Conservation (phyloP, 768 basidiomycete genomes). For the Ephemerocybe angulata region DNA sequence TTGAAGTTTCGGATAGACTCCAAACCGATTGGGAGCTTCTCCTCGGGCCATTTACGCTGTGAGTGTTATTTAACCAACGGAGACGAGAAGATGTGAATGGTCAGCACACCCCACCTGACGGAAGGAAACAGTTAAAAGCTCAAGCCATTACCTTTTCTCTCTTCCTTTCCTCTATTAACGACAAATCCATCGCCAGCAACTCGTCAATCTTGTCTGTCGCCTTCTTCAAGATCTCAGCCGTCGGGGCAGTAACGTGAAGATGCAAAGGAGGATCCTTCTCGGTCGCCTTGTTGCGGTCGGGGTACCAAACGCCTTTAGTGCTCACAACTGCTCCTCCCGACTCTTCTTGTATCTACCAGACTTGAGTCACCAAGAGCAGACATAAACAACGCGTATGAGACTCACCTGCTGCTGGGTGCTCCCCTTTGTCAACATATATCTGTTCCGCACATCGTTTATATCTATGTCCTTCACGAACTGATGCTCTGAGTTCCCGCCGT, state of each 20-base stretch:
- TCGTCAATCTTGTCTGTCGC: slow-evolving; percentile 75
- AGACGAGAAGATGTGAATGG: not conserved
- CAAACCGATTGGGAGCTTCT: slow-evolving; percentile 85
- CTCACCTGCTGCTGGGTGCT: slow-evolving; percentile 87
- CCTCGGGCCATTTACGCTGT: slow-evolving; percentile 97
- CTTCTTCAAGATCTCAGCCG: slow-evolving; percentile 59
- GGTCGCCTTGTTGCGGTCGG: slow-evolving; percentile 85
- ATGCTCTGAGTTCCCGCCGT: slow-evolving; percentile 53
- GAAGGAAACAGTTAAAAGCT: not conserved
- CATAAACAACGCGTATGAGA: not conserved
- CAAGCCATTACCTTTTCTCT: slow-evolving; percentile 54
- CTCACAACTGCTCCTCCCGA: slow-evolving; percentile 83
- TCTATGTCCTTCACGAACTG: slow-evolving; percentile 91
- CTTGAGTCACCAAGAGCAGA: not conserved
- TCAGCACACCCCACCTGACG: not conserved
- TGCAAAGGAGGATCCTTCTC: slow-evolving; percentile 93
- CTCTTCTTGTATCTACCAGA: slow-evolving; percentile 75
- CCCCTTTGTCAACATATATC: slow-evolving; percentile 92
- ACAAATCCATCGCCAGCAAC: slow-evolving; percentile 66
- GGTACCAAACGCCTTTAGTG: slow-evolving; percentile 96
- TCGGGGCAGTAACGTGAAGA: slow-evolving; percentile 83
- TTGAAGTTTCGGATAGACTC: slow-evolving; percentile 98
- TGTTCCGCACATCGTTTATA: slow-evolving; percentile 93
- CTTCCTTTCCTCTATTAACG: slow-evolving; percentile 67
- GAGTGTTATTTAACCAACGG: not conserved